Evolutionary conservation across 805 yeast genomes (phyloP), one percentile per base, ranked within the genome.

Genomic region (Lachancea waltii): DNA sequence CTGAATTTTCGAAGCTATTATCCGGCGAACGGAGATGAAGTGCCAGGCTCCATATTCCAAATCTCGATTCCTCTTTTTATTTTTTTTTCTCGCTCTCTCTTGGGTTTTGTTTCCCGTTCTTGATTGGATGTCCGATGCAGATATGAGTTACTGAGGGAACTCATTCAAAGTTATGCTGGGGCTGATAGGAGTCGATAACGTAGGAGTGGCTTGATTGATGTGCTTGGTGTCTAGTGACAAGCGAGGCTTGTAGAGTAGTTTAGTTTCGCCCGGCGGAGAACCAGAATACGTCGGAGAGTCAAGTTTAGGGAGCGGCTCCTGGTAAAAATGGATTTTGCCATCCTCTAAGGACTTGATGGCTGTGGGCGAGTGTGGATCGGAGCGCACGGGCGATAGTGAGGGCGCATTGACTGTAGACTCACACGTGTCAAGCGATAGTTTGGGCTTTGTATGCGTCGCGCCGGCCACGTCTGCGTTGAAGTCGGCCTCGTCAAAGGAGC

Each of bases 381-480:
- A 36, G 18, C 44, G 43, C 7, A 56, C 61, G 2, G 64, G 62
- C 1, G 64, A 59, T 19, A 58, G 43, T n/a, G 62, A 48, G 6
- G 56, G 51, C 15, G 42, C 31, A 6, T 25, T 19, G 4, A 10
- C 13, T 11, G 19, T 22, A 15, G 36, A 28, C 10, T 27, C 13
- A 14, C 23, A 18, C 7, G 62, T 58, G 35, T 56, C 52, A 7
- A 58, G 35, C 0, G 57, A 49, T 17, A 58, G 40, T 8, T 55
- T 47, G 10, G 62, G 62, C 32, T 38, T 50, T 9, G 39, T 29
- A 18, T 22, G 11, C 13, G 37, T 26, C 9, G 25, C 30, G 37
- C 25, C 17, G 5, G 25, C 37, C 13, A 34, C 24, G 16, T 34
- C 33, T 7, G 20, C 30, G n/a, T 9, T 16, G 20, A 10, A 29